Evolutionary conservation across 179 eudicot species (phyloP), one percentile per base, ranked within the genome.

Genomic region (Actinidia polygama): DNA sequence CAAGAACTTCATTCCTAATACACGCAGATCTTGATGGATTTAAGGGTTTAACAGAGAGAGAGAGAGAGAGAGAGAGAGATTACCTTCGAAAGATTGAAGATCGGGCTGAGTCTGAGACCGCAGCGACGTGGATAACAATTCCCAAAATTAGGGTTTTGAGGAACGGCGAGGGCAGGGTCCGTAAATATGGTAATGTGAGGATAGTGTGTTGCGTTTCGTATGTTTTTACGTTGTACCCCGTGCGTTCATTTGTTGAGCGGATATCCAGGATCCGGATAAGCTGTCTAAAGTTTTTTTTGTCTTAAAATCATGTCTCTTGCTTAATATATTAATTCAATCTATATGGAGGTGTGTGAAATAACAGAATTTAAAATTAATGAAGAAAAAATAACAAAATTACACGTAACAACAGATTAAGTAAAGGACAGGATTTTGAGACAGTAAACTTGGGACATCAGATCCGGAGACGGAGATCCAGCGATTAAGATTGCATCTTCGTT

Each of bases 131-230:
- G 53, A 12, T 44, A 67, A 30, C 7, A 67, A 6, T n/a, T 67
- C 12, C 47, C 18, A 12, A 30, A 19, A 55, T 75, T 53, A 75
- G 79, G 79, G 79, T 30, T 75, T 30, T 57, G 50, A 36, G 59
- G n/a, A 18, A 8, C 30, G 24, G 7, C 2, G 79, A 18, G 51
- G 66, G 79, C 50, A 16, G 50, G 44, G 49, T 68, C 16, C 40
- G 46, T 23, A 23, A 69, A 44, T 40, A 36, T 21, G 50, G 23
- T 16, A 44, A 18, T 11, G 21, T 21, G 46, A 26, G 40, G 36
- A 49, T 49, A 68, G 63, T 3, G 71, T 26, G 75, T n/a, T 47
- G 19, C 23, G 61, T 5, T n/a, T 50, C 58, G 77, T 21, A 1
- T 21, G 54, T 11, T 73, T 4, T 19, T 72, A 67, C 10, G 9